Evolutionary conservation across 441 rosid genomes (phyloP).

Genomic region (Erysimum cheiri): DNA sequence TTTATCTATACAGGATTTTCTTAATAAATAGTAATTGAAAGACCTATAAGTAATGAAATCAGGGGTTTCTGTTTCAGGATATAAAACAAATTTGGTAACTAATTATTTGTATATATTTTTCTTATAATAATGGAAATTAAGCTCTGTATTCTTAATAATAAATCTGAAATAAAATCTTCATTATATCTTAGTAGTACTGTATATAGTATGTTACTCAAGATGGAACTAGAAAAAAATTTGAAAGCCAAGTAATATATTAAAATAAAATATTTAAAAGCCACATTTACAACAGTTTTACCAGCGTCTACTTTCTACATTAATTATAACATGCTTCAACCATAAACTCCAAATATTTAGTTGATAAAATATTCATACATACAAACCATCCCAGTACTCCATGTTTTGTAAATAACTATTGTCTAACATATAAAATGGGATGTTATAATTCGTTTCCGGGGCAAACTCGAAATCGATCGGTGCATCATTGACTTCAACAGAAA

Average conservation of each 20-base stretch:
- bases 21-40: not conserved
- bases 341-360: slow-evolving; percentile 2
- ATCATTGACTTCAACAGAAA: slow-evolving; percentile 53
- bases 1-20: slow-evolving; percentile 15
- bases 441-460: slow-evolving; percentile 52
- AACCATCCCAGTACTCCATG: slow-evolving; percentile 61
- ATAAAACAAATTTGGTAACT: slow-evolving; percentile 1
- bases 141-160: no score
- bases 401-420: slow-evolving; percentile 50
- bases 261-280: slow-evolving; percentile 10
- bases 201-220: not conserved
- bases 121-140: not conserved
- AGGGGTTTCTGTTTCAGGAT: slow-evolving; percentile 16
- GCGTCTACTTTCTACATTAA: slow-evolving; percentile 27
- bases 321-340: not conserved
- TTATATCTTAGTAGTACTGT: not conserved
- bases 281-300: slow-evolving; percentile 34
- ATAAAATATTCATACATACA: slow-evolving; percentile 43
- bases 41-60: slow-evolving; percentile 1
- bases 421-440: slow-evolving; percentile 50
- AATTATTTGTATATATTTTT: not conserved
- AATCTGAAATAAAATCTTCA: not conserved
- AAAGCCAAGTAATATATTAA: slow-evolving; percentile 2
- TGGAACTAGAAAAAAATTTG: not conserved
- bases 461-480: slow-evolving; percentile 59